A percentile compares a stretch with the other conserved stretches of the same genome.
Conservation (phyloP, 495 filamentous ascomycete genomes). For the Clavariopsis aquatica region DNA sequence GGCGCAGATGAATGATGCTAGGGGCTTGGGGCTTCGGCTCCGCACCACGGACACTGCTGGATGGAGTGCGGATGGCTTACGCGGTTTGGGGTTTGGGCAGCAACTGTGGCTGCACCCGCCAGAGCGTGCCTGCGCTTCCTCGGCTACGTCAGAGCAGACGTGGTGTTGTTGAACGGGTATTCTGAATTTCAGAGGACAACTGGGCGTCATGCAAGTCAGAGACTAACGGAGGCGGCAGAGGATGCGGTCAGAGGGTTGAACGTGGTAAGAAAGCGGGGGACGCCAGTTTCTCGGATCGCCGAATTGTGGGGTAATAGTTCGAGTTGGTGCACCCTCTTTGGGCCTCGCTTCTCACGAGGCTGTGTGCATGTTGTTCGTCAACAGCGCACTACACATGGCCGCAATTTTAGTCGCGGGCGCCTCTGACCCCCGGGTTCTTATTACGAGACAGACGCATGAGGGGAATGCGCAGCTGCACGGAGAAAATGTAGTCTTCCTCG, state of each 20-base stretch:
- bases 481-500: constrained; percentile 29
- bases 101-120: constrained; percentile 12
- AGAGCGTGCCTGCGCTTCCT: constrained; percentile 18
- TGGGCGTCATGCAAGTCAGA: constrained; percentile 36
- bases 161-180: neutral
- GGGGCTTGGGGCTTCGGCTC: neutral
- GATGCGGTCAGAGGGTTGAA: constrained; percentile 19
- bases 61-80: constrained; percentile 1
- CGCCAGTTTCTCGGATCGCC: constrained; percentile 34
- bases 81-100: constrained; percentile 16
- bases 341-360: constrained; percentile 22
- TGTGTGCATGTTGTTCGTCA: constrained; percentile 17
- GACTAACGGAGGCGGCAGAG: constrained; percentile 5
- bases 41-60: too few species aligned
- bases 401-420: constrained; percentile 1
- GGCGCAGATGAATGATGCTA: constrained; percentile 1
- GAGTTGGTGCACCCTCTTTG: neutral
- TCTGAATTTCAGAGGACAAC: constrained; percentile 6
- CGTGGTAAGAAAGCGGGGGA: constrained; percentile 37
- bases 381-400: constrained; percentile 15
- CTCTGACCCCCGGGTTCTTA: constrained; percentile 10
- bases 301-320: constrained; percentile 37
- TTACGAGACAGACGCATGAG: constrained; percentile 28
- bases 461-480: constrained; percentile 7
- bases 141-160: neutral